These are phyloP conservation scores for Trichoderma semiorbis DNA, from an alignment of 2,329 filamentous ascomycete species.

Conservation along the genomic window DNA sequence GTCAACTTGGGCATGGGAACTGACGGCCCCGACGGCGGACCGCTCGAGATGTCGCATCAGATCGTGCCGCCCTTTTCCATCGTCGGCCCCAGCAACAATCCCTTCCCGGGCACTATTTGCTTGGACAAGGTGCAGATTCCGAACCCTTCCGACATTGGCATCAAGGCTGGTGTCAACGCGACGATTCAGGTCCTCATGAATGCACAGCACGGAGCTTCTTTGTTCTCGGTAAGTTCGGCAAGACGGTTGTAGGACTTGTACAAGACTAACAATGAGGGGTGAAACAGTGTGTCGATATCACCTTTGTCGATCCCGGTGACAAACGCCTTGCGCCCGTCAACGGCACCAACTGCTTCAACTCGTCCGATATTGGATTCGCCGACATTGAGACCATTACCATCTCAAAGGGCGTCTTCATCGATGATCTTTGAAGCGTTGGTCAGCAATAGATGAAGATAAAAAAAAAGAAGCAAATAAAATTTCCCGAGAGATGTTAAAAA, in stretches of 20 bases:
- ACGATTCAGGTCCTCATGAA: constrained; percentile 86
- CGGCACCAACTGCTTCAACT: constrained; percentile 84
- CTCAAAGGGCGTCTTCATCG: background rate
- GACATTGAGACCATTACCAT: constrained; percentile 68
- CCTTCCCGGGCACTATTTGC: constrained; percentile 84
- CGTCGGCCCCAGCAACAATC: constrained; percentile 72
- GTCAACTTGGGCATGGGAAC: constrained; percentile 86
- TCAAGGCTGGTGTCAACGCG: constrained; percentile 77
- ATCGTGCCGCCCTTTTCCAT: constrained; percentile 83
- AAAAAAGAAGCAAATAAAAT: background rate
- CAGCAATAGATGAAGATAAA: background rate
- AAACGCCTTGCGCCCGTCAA: constrained; percentile 66
- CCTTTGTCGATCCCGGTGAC: constrained; percentile 77
- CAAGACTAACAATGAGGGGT: background rate
- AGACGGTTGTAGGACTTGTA: background rate
- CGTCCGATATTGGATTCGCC: constrained; percentile 70
- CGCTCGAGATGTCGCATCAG: constrained; percentile 78
- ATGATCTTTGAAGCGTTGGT: background rate
- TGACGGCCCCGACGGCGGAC: constrained; percentile 59
- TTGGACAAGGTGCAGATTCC: constrained; percentile 85
- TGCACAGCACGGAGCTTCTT: constrained; percentile 75
- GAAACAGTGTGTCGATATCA: constrained; percentile 85
- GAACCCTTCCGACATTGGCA: constrained; percentile 52
- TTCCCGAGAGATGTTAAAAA: background rate
- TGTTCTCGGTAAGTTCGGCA: constrained; percentile 66